Percentiles rank a stretch among this genome's conserved stretches.
Conservation (phyloP, 371 early-diverging fungal genomes). For the Mortierella sp. region DNA sequence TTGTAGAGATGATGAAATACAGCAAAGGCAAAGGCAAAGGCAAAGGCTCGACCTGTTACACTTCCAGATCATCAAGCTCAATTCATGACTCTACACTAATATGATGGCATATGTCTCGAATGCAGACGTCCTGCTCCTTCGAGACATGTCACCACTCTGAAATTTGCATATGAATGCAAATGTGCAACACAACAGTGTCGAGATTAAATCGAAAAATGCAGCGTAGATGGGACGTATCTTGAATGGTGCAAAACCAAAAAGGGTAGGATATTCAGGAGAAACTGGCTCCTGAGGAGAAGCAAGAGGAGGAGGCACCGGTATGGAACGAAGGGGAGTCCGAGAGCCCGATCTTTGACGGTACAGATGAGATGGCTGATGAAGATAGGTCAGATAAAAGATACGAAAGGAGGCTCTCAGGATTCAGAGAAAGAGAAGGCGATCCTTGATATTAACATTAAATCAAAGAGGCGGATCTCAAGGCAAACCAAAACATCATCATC, state of each 20-base stretch:
- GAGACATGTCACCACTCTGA: constrained; percentile 52
- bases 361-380: not conserved
- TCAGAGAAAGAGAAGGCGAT: not conserved
- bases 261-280: constrained; percentile 22
- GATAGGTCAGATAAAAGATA: not conserved
- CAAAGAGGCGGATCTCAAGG: constrained; percentile 9
- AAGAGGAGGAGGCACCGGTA: not conserved
- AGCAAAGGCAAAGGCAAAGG: not conserved
- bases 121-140: constrained; percentile 38
- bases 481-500: not conserved
- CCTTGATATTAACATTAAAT: not conserved
- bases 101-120: constrained; percentile 44
- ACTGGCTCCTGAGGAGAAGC: constrained; percentile 1
- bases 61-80: constrained; percentile 52
- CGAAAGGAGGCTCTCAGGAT: not conserved
- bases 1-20: not conserved
- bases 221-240: constrained; percentile 41
- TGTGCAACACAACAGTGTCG: constrained; percentile 48
- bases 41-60: constrained; percentile 17
- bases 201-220: constrained; percentile 28
- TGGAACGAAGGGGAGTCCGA: too few species aligned
- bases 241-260: constrained; percentile 38
- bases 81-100: constrained; percentile 34
- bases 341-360: too few species aligned
- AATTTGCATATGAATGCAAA: constrained; percentile 47